These are phyloP conservation scores for Cladosporium sp. DNA, from an alignment of 2,329 filamentous ascomycete genomes.

Conservation along the genomic window DNA sequence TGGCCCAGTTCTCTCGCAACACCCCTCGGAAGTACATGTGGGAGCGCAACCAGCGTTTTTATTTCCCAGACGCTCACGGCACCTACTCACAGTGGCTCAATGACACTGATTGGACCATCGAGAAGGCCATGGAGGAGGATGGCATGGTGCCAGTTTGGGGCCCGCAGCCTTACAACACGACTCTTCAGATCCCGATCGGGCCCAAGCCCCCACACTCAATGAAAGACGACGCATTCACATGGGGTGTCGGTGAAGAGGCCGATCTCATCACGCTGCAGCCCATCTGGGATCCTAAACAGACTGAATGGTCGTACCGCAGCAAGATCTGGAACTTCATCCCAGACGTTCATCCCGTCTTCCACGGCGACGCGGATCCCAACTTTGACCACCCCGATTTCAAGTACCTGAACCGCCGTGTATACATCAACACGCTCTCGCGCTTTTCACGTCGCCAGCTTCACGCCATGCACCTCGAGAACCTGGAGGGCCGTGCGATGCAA, in stretches of 20 bases:
- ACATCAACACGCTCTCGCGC: constrained; percentile 82
- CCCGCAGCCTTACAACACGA: constrained; percentile 60
- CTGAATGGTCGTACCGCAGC: constrained; percentile 61
- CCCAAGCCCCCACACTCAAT: constrained; percentile 64
- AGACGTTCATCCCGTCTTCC: constrained; percentile 69
- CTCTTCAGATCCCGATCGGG: constrained; percentile 71
- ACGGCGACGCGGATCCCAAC: constrained; percentile 52
- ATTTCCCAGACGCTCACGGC: constrained; percentile 48
- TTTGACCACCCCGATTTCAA: constrained; percentile 45
- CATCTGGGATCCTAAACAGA: constrained; percentile 82
- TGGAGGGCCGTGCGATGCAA: constrained; percentile 83
- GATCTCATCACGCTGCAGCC: constrained; percentile 90
- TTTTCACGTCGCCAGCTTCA: constrained; percentile 73
- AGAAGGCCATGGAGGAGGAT: constrained; percentile 33
- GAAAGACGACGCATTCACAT: constrained; percentile 73
- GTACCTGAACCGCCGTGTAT: constrained; percentile 62
- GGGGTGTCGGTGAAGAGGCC: constrained; percentile 86
- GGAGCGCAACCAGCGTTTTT: constrained; percentile 53
- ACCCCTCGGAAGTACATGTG: constrained; percentile 54
- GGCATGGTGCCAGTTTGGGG: constrained; percentile 69
- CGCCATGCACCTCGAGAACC: constrained; percentile 87
- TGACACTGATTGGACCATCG: constrained; percentile 37
- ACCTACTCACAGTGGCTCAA: constrained; percentile 42
- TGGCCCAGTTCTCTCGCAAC: constrained; percentile 48
- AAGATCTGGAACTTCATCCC: constrained; percentile 46